These are phyloP conservation scores for Garcia nutans DNA, from an alignment of 345 rosid genomes.

Conservation along the genomic window DNA sequence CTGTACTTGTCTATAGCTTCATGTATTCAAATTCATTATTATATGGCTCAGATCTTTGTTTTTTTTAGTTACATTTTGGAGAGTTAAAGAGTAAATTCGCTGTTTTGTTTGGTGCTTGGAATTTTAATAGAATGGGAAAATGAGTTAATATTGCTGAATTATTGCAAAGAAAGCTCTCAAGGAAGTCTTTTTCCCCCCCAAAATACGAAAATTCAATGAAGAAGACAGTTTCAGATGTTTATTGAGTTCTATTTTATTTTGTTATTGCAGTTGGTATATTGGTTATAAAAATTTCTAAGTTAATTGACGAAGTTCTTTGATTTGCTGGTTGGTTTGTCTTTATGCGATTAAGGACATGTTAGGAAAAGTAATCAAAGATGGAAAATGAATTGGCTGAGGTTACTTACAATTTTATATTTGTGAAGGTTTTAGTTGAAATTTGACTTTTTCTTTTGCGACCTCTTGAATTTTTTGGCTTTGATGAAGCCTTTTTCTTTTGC, in stretches of 20 bases:
- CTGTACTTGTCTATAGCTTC: no score
- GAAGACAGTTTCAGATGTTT: not conserved
- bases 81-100: no score
- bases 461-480: not conserved
- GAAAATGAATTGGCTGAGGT: constrained; percentile 1
- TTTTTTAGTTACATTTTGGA: not conserved
- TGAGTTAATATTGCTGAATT: not conserved
- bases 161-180: not conserved
- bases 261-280: not conserved
- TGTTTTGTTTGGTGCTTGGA: constrained; percentile 1
- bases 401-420: not conserved
- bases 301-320: not conserved
- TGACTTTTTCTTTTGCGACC: not conserved
- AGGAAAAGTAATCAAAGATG: not conserved
- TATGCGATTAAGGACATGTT: not conserved
- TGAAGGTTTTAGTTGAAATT: not conserved
- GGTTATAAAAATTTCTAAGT: no score
- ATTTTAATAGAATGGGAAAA: not conserved
- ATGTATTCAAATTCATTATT: no score
- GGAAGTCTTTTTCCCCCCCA: not conserved
- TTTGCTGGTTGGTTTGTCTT: not conserved
- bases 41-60: not conserved
- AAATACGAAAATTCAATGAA: not conserved
- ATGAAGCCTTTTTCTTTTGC: not conserved
- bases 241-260: not conserved